Evolutionary conservation across 108 stramenopile genomes (phyloP), one percentile per base, ranked within the genome.

Genomic region (Nannochloropsis granulata): DNA sequence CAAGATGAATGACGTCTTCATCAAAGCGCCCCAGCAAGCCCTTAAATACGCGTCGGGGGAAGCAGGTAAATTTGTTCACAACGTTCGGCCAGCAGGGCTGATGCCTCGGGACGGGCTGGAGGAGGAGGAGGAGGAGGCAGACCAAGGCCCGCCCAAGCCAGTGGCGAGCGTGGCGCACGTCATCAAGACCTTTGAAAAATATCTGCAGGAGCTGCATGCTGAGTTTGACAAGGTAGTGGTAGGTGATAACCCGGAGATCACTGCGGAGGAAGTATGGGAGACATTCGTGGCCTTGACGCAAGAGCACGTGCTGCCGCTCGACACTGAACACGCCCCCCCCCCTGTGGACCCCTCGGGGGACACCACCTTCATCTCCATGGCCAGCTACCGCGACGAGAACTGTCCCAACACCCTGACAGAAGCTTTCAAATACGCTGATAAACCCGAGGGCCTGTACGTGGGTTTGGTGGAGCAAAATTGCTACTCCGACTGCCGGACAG

Each of bases 401-500:
- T 92, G 94, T 82, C 90, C 91, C 11, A 90, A 92, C 44, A 97
- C 97, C 14, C 85, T 97, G 10, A 89, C 87, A 5, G 91, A 91
- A 78, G 94, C 95, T 21, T 97, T 92, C 91, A 82, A 89, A 24
- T 9, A 91, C 84, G 86, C 86, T 23, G 44, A 42, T 78, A 45
- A 23, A n/a, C 97, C 97, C 13, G 93, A 96, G 21, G 86, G 89
- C 46, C 81, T 97, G 44, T 95, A 91, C 83, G 92, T 96, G 24
- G 96, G 95, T 24, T 90, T 94, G 12, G 93, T 96, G 16, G 89
- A 93, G 34, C 96, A 97, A 92, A 98, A 98, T 85, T 98, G 97
- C 92, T 93, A 94, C 45, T 94, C 93, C 23, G 86, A 79, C 87
- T 97, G 95, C 84, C 79, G 85, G 24, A 94, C 93, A 25, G 96